phyloP scores from a whole-genome alignment of 1,284 basidiomycete species.

The Heterobasidion occidentale region DNA sequence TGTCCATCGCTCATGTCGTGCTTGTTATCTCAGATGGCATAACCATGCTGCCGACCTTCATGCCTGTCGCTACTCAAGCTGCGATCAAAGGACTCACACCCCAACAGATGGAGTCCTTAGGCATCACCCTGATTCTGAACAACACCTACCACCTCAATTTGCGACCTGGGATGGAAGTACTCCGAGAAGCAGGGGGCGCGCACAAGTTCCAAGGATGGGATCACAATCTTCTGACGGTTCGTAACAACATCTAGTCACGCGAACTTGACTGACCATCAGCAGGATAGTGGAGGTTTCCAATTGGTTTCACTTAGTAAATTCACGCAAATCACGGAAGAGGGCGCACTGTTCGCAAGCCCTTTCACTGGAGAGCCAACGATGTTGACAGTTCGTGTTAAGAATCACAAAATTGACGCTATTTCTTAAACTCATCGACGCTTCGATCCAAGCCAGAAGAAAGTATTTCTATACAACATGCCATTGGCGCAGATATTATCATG shows the following conservation, averaged over 20 bases:
- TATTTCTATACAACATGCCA: slow-evolving; percentile 78
- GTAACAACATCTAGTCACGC: slow-evolving; percentile 16
- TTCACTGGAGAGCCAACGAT: slow-evolving; percentile 79
- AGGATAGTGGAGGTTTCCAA: slow-evolving; percentile 86
- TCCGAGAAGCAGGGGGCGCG: slow-evolving; percentile 69
- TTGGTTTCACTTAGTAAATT: slow-evolving; percentile 80
- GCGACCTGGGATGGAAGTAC: slow-evolving; percentile 65
- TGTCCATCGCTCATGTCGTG: neutral
- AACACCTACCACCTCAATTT: slow-evolving; percentile 84
- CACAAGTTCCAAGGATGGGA: slow-evolving; percentile 83
- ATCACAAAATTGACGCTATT: neutral
- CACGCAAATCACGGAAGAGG: slow-evolving; percentile 78
- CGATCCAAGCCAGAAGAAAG: slow-evolving; percentile 70
- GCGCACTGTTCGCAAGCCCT: slow-evolving; percentile 74
- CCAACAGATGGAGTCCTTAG: slow-evolving; percentile 76
- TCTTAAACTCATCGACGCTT: neutral
- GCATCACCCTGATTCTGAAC: slow-evolving; percentile 73
- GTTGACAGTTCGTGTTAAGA: slow-evolving; percentile 53
- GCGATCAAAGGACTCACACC: slow-evolving; percentile 81
- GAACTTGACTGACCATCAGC: neutral
- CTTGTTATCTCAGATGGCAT: slow-evolving; percentile 48
- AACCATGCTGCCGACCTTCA: slow-evolving; percentile 80
- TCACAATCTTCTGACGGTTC: slow-evolving; percentile 71
- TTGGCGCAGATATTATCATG: slow-evolving; percentile 88
- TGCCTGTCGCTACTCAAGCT: slow-evolving; percentile 86